phyloP scores from a whole-genome alignment of 495 filamentous ascomycete genomes.

The Tuber indicum region DNA sequence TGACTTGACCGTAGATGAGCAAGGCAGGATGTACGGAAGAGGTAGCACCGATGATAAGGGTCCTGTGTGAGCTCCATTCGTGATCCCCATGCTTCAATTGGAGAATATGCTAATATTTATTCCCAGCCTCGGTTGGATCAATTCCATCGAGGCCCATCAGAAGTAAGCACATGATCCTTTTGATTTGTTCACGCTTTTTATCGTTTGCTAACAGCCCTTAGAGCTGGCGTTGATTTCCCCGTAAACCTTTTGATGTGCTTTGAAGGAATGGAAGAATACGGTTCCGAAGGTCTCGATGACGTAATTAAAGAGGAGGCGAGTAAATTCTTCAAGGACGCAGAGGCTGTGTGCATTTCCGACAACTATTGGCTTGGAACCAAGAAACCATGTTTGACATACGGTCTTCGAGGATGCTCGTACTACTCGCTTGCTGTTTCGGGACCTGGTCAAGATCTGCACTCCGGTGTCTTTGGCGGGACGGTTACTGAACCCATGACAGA shows the following conservation, averaged over 20 bases:
- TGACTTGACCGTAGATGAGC: constrained; percentile 74
- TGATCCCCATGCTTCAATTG: background rate
- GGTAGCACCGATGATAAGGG: constrained; percentile 98
- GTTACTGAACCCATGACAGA: constrained; percentile 99
- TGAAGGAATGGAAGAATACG: constrained; percentile 99
- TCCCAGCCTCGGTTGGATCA: constrained; percentile 74
- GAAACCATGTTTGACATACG: constrained; percentile 96
- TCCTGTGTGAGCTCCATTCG: constrained; percentile 54
- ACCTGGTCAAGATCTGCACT: constrained; percentile 89
- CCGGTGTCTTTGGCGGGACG: constrained; percentile 90
- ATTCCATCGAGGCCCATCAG: constrained; percentile 94
- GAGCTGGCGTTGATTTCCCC: constrained; percentile 81
- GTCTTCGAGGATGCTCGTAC: constrained; percentile 95
- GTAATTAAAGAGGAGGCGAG: constrained; percentile 84
- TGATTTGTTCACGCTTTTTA: background rate
- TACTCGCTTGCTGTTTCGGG: constrained; percentile 83
- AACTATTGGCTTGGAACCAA: constrained; percentile 99
- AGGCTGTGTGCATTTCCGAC: constrained; percentile 96
- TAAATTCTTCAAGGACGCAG: constrained; percentile 86
- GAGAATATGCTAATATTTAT: constrained; percentile 13
- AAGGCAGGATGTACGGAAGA: constrained; percentile 85
- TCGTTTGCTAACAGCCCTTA: constrained; percentile 11
- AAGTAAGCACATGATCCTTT: constrained; percentile 45
- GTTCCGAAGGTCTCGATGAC: constrained; percentile 91
- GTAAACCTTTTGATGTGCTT: constrained; percentile 99